phyloP scores from a whole-genome alignment of 1,139 yeast species.

The Maudiozyma humilis region DNA sequence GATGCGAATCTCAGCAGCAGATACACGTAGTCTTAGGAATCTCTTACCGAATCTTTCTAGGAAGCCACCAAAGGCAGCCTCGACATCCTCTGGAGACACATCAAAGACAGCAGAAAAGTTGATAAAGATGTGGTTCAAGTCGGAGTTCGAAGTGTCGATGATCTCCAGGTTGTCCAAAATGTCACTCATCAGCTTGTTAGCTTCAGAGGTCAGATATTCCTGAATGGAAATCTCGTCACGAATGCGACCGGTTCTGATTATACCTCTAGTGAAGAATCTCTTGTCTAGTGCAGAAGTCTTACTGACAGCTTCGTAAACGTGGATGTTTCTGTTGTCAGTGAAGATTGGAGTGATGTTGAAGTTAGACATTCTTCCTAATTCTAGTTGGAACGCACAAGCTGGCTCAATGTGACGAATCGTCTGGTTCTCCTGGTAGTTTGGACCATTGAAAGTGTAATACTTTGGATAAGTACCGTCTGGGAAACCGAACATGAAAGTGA shows the following conservation, averaged over 20 bases:
- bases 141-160: conserved; percentile 89
- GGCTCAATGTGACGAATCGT: conserved; percentile 97
- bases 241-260: conserved; percentile 90
- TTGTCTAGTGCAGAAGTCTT: conserved; percentile 89
- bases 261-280: conserved; percentile 94
- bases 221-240: conserved; percentile 88
- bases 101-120: conserved; percentile 93
- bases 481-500: conserved; percentile 82
- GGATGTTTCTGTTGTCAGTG: conserved; percentile 95
- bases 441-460: conserved; percentile 92
- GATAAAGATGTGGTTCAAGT: conserved; percentile 91
- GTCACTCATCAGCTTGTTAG: conserved; percentile 90
- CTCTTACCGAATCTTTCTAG: conserved; percentile 96
- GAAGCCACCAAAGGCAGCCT: conserved; percentile 95
- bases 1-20: conserved; percentile 95
- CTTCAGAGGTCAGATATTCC: conserved; percentile 91
- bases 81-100: conserved; percentile 89
- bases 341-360: conserved; percentile 90
- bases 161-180: conserved; percentile 91
- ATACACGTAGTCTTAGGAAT: conserved; percentile 90
- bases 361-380: conserved; percentile 86
- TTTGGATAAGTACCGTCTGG: conserved; percentile 83
- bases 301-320: conserved; percentile 93
- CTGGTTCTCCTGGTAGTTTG: conserved; percentile 71
- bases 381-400: conserved; percentile 94